Evolutionary conservation across 2,329 filamentous ascomycete genomes (phyloP).

Genomic region (Fusarium miscanthi): DNA sequence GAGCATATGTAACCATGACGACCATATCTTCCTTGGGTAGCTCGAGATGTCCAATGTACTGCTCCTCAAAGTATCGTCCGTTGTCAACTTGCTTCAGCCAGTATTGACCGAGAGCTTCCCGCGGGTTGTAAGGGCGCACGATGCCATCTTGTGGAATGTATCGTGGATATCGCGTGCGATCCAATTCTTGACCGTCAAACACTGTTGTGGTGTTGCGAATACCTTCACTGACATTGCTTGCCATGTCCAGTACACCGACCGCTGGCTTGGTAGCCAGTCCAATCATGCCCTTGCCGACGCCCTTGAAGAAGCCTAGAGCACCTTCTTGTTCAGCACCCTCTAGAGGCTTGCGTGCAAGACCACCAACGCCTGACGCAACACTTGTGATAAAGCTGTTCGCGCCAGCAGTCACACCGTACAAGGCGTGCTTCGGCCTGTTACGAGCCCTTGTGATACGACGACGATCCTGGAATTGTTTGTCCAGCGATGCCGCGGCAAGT

Average conservation of each 20-base stretch:
- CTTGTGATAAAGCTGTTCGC: slow-evolving; percentile 95
- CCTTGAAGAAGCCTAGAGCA: slow-evolving; percentile 94
- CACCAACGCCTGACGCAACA: slow-evolving; percentile 92
- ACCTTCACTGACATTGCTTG: slow-evolving; percentile 95
- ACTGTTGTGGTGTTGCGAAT: slow-evolving; percentile 99
- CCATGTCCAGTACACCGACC: slow-evolving; percentile 95
- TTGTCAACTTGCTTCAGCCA: slow-evolving; percentile 99
- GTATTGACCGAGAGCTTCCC: slow-evolving; percentile 95
- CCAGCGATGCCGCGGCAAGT: slow-evolving; percentile 91
- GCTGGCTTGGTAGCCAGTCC: slow-evolving; percentile 97
- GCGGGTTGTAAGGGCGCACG: slow-evolving; percentile 91
- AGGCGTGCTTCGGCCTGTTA: slow-evolving; percentile 94
- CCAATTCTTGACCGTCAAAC: slow-evolving; percentile 93
- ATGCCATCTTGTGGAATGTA: slow-evolving; percentile 94
- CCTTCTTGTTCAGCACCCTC: slow-evolving; percentile 97
- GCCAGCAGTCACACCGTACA: slow-evolving; percentile 95
- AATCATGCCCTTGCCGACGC: slow-evolving; percentile 92
- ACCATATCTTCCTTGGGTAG: slow-evolving; percentile 89
- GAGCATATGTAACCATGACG: slow-evolving; percentile 86
- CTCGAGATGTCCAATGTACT: slow-evolving; percentile 96
- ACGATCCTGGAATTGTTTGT: slow-evolving; percentile 98
- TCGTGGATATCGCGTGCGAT: slow-evolving; percentile 91
- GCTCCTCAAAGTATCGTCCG: slow-evolving; percentile 96
- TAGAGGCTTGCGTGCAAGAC: slow-evolving; percentile 90
- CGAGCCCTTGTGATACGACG: slow-evolving; percentile 92